A percentile compares a stretch with the other conserved stretches of the same genome.
These are phyloP conservation scores for Hypoxylon crocopeplum DNA, from an alignment of 495 filamentous ascomycete species.

Conservation along the genomic window DNA sequence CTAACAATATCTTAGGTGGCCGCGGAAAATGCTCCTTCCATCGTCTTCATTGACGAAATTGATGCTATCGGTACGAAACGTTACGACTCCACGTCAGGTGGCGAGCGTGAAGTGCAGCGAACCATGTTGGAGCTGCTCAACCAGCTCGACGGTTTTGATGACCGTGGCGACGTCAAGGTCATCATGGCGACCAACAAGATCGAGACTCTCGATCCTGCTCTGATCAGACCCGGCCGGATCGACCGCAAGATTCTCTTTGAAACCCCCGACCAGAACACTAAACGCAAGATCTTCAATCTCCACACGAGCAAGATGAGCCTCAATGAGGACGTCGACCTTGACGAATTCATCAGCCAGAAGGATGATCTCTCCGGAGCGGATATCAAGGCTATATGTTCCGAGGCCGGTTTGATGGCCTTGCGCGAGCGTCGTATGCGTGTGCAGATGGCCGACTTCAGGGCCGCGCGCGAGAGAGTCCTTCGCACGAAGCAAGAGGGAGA, in stretches of 20 bases:
- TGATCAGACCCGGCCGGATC: constrained; percentile 97
- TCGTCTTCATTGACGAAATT: constrained; percentile 99
- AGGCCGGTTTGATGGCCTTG: constrained; percentile 94
- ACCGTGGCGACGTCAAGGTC: constrained; percentile 98
- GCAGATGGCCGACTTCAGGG: constrained; percentile 97
- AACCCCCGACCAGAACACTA: constrained; percentile 98
- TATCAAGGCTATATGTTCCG: constrained; percentile 98
- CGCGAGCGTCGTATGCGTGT: constrained; percentile 97
- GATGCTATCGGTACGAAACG: constrained; percentile 99
- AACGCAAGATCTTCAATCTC: constrained; percentile 99
- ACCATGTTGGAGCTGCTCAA: constrained; percentile 99
- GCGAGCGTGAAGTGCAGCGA: constrained; percentile 95
- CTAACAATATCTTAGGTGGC: constrained; percentile 66
- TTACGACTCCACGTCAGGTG: constrained; percentile 96
- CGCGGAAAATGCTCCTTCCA: constrained; percentile 93
- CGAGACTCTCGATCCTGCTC: constrained; percentile 92
- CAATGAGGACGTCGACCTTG: constrained; percentile 91
- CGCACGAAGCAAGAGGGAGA: constrained; percentile 99
- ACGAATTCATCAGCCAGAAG: constrained; percentile 98
- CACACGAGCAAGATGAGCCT: constrained; percentile 99
- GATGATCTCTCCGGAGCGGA: constrained; percentile 97
- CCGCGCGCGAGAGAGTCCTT: constrained; percentile 90
- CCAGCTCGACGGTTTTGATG: constrained; percentile 98
- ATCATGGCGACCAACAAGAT: constrained; percentile 99
- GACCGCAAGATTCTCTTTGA: constrained; percentile 99